Conservation (phyloP, 2,329 filamentous ascomycete genomes). For the Colletotrichum melonis region DNA sequence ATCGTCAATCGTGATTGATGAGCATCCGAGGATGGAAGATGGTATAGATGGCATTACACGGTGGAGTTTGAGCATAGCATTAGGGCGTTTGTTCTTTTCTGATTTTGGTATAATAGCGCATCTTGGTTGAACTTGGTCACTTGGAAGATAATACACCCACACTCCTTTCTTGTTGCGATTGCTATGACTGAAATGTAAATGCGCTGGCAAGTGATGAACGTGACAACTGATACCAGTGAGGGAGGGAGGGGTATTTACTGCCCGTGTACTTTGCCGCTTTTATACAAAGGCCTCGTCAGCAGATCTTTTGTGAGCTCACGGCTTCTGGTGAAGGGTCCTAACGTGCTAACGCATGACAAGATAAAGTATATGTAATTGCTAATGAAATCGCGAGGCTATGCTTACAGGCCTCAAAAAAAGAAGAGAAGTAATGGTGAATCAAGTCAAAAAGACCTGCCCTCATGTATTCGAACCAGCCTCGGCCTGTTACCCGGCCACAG, state of each 20-base stretch:
- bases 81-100: constrained; percentile 1
- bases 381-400: constrained; percentile 22
- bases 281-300: too few relatives aligned
- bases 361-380: constrained; percentile 9
- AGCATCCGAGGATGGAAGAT: neutral
- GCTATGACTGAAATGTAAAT: too few relatives aligned
- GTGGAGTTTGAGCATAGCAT: constrained; percentile 19
- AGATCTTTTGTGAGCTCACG: too few relatives aligned
- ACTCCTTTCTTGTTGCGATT: constrained; percentile 3
- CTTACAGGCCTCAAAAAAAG: neutral
- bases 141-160: constrained; percentile 5
- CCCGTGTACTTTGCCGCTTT: too few relatives aligned
- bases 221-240: too few relatives aligned
- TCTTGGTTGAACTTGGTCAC: neutral
- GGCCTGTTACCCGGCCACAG: neutral
- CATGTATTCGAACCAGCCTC: too few relatives aligned
- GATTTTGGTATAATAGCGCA: neutral
- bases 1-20: neutral
- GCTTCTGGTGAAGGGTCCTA: too few relatives aligned
- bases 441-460: neutral
- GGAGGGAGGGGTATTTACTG: too few relatives aligned
- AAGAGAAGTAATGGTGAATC: neutral
- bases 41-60: constrained; percentile 1
- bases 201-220: too few relatives aligned
- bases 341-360: neutral